These are phyloP conservation scores for Mortierella antarctica DNA, from an alignment of 192 early-diverging fungal genomes.

Conservation along the genomic window DNA sequence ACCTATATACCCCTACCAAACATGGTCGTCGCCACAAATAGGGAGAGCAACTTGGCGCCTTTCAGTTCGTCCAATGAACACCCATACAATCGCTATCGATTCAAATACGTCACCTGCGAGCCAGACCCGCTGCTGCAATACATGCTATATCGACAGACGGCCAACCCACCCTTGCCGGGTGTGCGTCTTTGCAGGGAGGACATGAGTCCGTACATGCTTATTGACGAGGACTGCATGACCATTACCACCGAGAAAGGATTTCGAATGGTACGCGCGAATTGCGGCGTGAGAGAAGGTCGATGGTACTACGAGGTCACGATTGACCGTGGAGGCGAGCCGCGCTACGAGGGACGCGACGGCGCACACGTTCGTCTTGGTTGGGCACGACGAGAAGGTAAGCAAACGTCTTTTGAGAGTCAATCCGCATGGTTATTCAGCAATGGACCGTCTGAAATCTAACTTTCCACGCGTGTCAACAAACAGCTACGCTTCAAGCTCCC, in stretches of 20 bases:
- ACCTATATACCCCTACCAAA: constrained; percentile 50
- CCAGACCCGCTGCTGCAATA: constrained; percentile 57
- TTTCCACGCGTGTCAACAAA: background rate
- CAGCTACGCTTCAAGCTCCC: constrained; percentile 69
- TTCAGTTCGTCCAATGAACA: constrained; percentile 61
- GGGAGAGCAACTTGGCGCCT: constrained; percentile 32
- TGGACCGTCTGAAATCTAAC: constrained; percentile 2
- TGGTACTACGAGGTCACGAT: constrained; percentile 75
- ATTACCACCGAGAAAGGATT: constrained; percentile 74
- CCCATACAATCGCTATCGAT: constrained; percentile 68
- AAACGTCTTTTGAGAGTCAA: background rate
- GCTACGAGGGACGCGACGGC: constrained; percentile 56
- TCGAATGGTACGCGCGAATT: constrained; percentile 71
- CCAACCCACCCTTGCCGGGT: constrained; percentile 53
- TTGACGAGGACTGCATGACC: constrained; percentile 65
- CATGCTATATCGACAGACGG: constrained; percentile 61
- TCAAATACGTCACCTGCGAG: constrained; percentile 70
- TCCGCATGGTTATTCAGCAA: background rate
- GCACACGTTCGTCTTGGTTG: constrained; percentile 74
- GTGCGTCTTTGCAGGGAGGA: constrained; percentile 65
- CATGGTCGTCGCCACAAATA: constrained; percentile 35
- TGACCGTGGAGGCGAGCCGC: constrained; percentile 55
- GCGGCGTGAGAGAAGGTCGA: constrained; percentile 67
- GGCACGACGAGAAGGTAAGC: constrained; percentile 70
- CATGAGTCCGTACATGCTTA: constrained; percentile 67